Percentiles rank a stretch among this genome's conserved stretches.
Evolutionary conservation across 139 green algal species (phyloP).

Genomic region (Eudorina sp.): DNA sequence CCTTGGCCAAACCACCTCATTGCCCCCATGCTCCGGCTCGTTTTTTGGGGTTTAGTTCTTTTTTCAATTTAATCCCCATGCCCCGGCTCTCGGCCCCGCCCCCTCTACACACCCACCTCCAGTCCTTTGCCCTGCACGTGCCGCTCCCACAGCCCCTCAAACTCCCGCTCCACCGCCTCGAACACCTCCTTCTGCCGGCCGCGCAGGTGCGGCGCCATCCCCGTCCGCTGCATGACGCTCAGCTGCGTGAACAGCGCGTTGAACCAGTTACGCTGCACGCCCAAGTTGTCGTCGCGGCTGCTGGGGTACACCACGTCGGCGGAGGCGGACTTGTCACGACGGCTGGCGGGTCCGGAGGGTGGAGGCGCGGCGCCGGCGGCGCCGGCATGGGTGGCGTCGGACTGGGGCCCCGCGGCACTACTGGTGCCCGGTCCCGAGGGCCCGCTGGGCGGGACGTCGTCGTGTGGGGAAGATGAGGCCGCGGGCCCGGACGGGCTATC

Average conservation of each 20-base stretch:
- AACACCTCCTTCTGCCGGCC: slow-evolving; percentile 48
- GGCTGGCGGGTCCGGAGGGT: neutral
- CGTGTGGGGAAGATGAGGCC: no score
- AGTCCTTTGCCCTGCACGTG: slow-evolving; percentile 28
- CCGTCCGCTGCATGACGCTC: slow-evolving; percentile 13
- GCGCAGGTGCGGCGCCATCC: slow-evolving; percentile 28
- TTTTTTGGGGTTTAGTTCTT: no score
- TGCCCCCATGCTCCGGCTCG: no score
- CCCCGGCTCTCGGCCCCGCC: no score
- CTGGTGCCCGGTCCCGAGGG: no score
- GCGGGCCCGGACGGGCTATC: no score
- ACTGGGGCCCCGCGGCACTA: no score
- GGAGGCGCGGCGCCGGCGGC: neutral
- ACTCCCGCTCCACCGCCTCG: slow-evolving; percentile 39
- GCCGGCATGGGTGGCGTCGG: no score
- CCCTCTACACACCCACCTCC: no score
- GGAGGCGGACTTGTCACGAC: neutral
- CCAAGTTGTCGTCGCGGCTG: slow-evolving; percentile 29
- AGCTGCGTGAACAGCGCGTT: slow-evolving; percentile 37
- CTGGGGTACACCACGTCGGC: slow-evolving; percentile 1
- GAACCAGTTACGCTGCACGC: slow-evolving; percentile 46
- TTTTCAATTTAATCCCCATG: no score
- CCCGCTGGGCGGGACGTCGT: no score
- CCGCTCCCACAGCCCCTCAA: slow-evolving; percentile 34
- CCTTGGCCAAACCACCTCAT: no score